A percentile compares a stretch with the other conserved stretches of the same genome.
These are phyloP conservation scores for Globisporangium mamillatum DNA, from an alignment of 352 stramenopile species.

Conservation along the genomic window DNA sequence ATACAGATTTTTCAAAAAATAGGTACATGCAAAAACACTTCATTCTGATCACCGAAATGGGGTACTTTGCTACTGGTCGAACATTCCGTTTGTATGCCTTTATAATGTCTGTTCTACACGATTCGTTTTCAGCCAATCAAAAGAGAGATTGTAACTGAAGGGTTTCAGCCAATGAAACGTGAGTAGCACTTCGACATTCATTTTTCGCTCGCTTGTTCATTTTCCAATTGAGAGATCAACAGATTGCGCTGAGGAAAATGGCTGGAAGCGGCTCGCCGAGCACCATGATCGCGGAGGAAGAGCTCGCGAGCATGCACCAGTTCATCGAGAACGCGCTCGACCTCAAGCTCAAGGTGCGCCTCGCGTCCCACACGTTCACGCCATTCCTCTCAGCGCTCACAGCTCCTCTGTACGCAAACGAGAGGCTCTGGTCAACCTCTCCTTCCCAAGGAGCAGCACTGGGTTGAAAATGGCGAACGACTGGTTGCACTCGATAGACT, in stretches of 20 bases:
- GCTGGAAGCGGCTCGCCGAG: slow-evolving; percentile 18
- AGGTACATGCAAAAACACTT: too few species aligned
- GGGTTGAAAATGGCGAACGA: slow-evolving; percentile 1
- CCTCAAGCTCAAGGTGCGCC: slow-evolving; percentile 63
- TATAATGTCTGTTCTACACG: too few species aligned
- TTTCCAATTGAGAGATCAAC: too few species aligned
- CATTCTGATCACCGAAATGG: too few species aligned
- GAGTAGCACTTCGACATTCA: too few species aligned
- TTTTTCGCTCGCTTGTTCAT: too few species aligned
- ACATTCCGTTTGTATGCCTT: too few species aligned
- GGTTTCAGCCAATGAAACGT: too few species aligned
- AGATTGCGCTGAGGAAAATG: slow-evolving; percentile 6
- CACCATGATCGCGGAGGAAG: slow-evolving; percentile 33
- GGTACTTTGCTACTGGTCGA: too few species aligned
- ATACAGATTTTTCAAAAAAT: too few species aligned
- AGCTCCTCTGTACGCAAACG: neutral
- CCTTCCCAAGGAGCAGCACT: neutral
- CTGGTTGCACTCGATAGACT: neutral
- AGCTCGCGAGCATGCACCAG: slow-evolving; percentile 66
- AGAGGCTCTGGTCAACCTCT: neutral
- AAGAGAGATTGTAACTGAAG: too few species aligned
- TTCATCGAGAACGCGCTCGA: slow-evolving; percentile 87
- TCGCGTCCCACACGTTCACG: neutral
- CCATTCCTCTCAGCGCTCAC: neutral
- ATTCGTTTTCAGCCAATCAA: too few species aligned